Percentiles rank a stretch among this genome's conserved stretches.
These are phyloP conservation scores for Albugo laibachii DNA, from an alignment of 352 stramenopile genomes.

Conservation along the genomic window DNA sequence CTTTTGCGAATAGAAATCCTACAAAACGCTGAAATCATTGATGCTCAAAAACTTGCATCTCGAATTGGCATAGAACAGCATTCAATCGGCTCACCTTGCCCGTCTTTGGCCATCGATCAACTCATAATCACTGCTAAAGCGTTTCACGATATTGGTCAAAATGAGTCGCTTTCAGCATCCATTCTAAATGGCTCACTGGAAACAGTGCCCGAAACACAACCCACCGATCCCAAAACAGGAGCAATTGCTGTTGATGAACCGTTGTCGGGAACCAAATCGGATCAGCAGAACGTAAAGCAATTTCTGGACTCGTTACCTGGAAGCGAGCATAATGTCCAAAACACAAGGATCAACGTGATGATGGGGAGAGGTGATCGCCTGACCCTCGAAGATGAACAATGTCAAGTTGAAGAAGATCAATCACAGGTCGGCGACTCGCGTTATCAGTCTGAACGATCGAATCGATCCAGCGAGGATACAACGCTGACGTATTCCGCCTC, in stretches of 20 bases:
- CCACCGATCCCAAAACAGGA: constrained; percentile 19
- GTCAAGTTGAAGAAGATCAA: neutral
- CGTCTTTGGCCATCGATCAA: too few species aligned
- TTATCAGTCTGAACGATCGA: neutral
- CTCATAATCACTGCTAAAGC: too few species aligned
- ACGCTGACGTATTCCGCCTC: constrained; percentile 8
- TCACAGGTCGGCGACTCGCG: neutral
- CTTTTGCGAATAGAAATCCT: constrained; percentile 17
- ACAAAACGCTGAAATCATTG: too few species aligned
- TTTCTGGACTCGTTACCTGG: constrained; percentile 73
- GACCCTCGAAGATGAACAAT: constrained; percentile 34
- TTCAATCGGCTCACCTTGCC: too few species aligned
- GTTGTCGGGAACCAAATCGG: constrained; percentile 22
- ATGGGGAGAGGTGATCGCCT: constrained; percentile 78
- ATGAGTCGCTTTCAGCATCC: too few species aligned
- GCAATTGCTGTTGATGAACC: constrained; percentile 25
- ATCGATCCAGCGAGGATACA: neutral
- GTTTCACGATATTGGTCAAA: too few species aligned
- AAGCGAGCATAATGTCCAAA: constrained; percentile 82
- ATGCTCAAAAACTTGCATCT: too few species aligned
- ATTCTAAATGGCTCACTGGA: too few species aligned
- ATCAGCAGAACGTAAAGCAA: constrained; percentile 22
- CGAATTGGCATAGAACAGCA: too few species aligned
- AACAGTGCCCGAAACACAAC: too few species aligned
- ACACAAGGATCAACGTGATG: constrained; percentile 81